Conservation (phyloP, 192 early-diverging fungal species). For the Coemansia sp. region DNA sequence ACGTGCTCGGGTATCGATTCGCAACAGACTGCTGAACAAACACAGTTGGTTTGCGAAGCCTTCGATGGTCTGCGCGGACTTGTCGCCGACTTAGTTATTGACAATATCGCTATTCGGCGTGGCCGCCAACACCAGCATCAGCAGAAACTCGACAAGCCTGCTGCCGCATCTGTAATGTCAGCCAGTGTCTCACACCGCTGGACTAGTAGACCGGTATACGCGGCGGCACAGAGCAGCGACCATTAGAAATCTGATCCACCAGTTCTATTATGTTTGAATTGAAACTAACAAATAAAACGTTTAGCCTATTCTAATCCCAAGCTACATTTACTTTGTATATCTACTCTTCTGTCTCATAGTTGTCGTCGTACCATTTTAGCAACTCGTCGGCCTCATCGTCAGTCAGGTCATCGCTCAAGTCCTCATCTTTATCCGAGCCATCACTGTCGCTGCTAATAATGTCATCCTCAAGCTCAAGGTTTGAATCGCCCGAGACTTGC, state of each 20-base stretch:
- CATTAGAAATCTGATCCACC: constrained; percentile 10
- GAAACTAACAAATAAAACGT: constrained; percentile 1
- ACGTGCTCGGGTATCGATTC: constrained; percentile 75
- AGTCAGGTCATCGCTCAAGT: constrained; percentile 23
- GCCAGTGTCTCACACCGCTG: constrained; percentile 44
- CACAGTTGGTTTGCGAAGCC: constrained; percentile 53
- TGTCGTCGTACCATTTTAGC: constrained; percentile 55
- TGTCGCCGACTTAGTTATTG: constrained; percentile 45
- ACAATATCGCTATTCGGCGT: constrained; percentile 25
- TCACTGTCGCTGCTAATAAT: background rate
- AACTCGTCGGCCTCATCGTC: constrained; percentile 46
- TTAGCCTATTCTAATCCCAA: background rate
- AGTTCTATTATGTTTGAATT: constrained; percentile 2
- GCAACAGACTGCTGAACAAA: constrained; percentile 68
- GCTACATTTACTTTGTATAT: background rate
- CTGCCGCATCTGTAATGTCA: constrained; percentile 25
- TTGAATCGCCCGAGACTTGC: background rate
- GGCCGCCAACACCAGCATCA: constrained; percentile 15
- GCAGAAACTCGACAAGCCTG: constrained; percentile 15
- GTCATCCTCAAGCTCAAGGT: background rate
- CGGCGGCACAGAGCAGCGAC: constrained; percentile 47
- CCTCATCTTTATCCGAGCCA: constrained; percentile 11
- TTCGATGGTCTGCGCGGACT: constrained; percentile 54
- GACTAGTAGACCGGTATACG: constrained; percentile 35
- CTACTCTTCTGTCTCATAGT: constrained; percentile 4